Conservation (phyloP, 2,329 filamentous ascomycete genomes). For the Monosporascus sp. region DNA sequence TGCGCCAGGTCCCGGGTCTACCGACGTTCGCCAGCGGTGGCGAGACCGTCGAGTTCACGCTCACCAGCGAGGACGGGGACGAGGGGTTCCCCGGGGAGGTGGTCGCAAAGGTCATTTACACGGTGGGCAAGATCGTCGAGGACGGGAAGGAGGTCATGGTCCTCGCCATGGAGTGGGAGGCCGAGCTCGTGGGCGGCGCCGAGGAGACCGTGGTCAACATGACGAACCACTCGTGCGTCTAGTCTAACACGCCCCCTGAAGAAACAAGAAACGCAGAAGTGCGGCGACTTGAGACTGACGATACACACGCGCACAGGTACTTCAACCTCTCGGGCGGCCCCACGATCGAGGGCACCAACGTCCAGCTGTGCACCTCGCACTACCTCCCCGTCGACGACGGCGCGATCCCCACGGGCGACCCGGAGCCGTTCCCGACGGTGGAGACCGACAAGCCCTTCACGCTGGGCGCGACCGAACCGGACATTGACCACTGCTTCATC, state of each 20-base stretch:
- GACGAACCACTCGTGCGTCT: conserved; percentile 82
- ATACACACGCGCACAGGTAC: conserved; percentile 38
- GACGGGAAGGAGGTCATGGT: conserved; percentile 61
- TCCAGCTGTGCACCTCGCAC: conserved; percentile 59
- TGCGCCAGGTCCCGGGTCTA: conserved; percentile 43
- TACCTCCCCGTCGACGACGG: conserved; percentile 70
- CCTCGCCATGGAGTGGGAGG: conserved; percentile 85
- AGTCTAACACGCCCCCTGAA: too few relatives aligned
- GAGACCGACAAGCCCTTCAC: conserved; percentile 63
- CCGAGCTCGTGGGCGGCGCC: conserved; percentile 68
- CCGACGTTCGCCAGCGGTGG: conserved; percentile 48
- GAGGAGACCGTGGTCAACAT: conserved; percentile 91
- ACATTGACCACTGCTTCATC: conserved; percentile 89
- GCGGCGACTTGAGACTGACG: not conserved
- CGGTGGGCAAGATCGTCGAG: conserved; percentile 60
- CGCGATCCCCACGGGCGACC: conserved; percentile 67
- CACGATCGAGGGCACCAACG: conserved; percentile 51
- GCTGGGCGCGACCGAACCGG: conserved; percentile 64
- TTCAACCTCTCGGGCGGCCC: conserved; percentile 56
- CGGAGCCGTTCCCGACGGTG: conserved; percentile 60
- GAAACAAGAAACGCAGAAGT: not conserved
- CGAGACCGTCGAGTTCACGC: conserved; percentile 61
- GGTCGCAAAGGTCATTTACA: conserved; percentile 72
- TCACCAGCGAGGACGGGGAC: conserved; percentile 72
- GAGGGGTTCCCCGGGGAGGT: conserved; percentile 88